Conservation (phyloP, 352 stramenopile genomes). For the Globisporangium acanthophoron region DNA sequence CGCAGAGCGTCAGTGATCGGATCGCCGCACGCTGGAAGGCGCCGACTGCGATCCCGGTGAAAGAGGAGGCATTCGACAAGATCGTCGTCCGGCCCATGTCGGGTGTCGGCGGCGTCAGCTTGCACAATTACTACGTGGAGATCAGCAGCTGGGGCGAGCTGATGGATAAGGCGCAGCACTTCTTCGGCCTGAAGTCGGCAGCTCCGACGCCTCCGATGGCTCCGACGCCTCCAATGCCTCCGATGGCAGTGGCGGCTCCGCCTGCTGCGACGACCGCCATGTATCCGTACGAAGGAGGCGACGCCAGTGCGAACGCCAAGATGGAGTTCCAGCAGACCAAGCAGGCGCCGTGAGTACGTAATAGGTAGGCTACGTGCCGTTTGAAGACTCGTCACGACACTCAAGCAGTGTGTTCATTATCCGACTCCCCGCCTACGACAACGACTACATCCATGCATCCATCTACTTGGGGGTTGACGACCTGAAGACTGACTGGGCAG, state of each 20-base stretch:
- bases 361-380: no score
- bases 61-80: conserved; percentile 10
- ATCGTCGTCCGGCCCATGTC: conserved; percentile 1
- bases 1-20: conserved; percentile 2
- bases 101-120: background rate
- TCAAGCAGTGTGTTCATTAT: no score
- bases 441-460: no score
- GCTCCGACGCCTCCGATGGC: background rate
- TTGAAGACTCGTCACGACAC: no score
- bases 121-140: conserved; percentile 6
- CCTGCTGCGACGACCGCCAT: background rate
- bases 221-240: background rate
- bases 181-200: conserved; percentile 4
- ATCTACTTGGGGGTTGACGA: no score
- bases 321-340: background rate
- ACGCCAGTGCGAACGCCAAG: background rate
- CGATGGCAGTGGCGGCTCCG: no score
- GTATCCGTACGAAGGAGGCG: background rate
- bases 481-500: no score
- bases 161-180: background rate
- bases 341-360: background rate
- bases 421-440: no score
- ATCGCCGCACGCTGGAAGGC: background rate
- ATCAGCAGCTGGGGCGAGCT: conserved; percentile 14
- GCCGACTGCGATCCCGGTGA: conserved; percentile 5